phyloP scores from a whole-genome alignment of 257 asterid species.

The Solanum clarkiae region DNA sequence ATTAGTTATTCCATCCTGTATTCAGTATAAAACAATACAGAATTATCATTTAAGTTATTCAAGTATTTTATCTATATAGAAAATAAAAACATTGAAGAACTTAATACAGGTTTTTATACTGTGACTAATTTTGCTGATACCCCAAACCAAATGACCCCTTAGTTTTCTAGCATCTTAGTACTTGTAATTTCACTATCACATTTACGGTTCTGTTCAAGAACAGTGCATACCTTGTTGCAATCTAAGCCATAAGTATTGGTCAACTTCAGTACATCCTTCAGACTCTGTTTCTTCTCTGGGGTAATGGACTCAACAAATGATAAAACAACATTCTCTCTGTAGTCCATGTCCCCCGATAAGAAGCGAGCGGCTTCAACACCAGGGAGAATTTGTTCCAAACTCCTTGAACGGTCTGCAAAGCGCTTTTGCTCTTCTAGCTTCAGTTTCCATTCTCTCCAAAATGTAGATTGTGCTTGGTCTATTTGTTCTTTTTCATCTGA shows the following conservation, averaged over 20 bases:
- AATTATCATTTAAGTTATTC: not conserved
- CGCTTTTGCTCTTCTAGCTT: constrained; percentile 85
- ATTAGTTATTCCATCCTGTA: not conserved
- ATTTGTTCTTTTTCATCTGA: constrained; percentile 67
- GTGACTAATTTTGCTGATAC: not conserved
- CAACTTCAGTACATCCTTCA: constrained; percentile 51
- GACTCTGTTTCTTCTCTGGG: constrained; percentile 56
- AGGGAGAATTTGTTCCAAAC: constrained; percentile 79
- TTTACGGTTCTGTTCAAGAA: not conserved
- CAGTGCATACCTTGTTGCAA: constrained; percentile 43
- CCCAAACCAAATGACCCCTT: not conserved
- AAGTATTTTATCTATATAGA: not conserved
- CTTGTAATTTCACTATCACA: not conserved
- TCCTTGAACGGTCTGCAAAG: constrained; percentile 76
- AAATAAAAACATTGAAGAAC: not conserved
- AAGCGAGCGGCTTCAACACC: constrained; percentile 80
- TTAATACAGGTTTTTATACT: not conserved
- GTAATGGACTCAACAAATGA: constrained; percentile 66
- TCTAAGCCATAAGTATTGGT: constrained; percentile 67
- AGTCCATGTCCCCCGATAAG: constrained; percentile 73
- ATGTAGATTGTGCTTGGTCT: constrained; percentile 83
- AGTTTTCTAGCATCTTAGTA: not conserved
- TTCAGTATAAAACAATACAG: not conserved
- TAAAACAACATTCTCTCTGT: constrained; percentile 52
- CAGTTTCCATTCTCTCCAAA: constrained; percentile 96